Evolutionary conservation across 2,329 filamentous ascomycete genomes (phyloP).

Genomic region (Aurifilum marmelostoma): DNA sequence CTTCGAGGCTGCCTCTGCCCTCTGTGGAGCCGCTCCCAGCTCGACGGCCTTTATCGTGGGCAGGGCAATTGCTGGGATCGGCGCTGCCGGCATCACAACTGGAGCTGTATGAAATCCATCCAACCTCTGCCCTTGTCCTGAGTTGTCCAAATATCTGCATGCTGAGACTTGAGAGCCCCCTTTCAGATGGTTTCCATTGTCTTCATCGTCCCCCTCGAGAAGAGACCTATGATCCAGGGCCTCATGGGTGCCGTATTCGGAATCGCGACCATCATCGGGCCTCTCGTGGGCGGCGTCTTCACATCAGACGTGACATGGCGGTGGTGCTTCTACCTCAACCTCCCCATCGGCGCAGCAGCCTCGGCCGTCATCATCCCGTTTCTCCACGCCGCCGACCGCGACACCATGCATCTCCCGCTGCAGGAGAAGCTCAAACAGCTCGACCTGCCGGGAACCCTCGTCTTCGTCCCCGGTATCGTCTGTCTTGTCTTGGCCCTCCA

Average conservation of each 20-base stretch:
- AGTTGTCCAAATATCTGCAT: too few relatives aligned
- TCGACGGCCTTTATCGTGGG: conserved; percentile 36
- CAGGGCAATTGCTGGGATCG: conserved; percentile 34
- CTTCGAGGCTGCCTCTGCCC: conserved; percentile 32
- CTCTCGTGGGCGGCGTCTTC: conserved; percentile 34
- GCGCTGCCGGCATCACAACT: conserved; percentile 34
- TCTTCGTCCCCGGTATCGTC: conserved; percentile 32
- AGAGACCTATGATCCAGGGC: conserved; percentile 14
- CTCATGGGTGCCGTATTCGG: conserved; percentile 15
- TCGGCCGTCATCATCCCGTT: conserved; percentile 27
- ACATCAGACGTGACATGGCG: conserved; percentile 34
- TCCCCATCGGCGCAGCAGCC: background rate
- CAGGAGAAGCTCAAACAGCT: conserved; percentile 32
- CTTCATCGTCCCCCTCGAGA: conserved; percentile 2
- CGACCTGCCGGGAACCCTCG: conserved; percentile 30
- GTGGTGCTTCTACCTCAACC: conserved; percentile 35
- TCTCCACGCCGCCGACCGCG: conserved; percentile 28
- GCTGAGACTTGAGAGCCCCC: too few relatives aligned
- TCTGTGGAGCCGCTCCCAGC: conserved; percentile 35
- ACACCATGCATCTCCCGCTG: conserved; percentile 25
- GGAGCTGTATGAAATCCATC: conserved; percentile 31
- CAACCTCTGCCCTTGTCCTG: background rate
- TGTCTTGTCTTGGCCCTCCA: conserved; percentile 34
- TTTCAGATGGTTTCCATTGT: conserved; percentile 13
- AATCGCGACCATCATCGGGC: conserved; percentile 20